A percentile compares a stretch with the other conserved stretches of the same genome.
These are phyloP conservation scores for Cladosporium halotolerans DNA, from an alignment of 2,329 filamentous ascomycete species.

Conservation along the genomic window DNA sequence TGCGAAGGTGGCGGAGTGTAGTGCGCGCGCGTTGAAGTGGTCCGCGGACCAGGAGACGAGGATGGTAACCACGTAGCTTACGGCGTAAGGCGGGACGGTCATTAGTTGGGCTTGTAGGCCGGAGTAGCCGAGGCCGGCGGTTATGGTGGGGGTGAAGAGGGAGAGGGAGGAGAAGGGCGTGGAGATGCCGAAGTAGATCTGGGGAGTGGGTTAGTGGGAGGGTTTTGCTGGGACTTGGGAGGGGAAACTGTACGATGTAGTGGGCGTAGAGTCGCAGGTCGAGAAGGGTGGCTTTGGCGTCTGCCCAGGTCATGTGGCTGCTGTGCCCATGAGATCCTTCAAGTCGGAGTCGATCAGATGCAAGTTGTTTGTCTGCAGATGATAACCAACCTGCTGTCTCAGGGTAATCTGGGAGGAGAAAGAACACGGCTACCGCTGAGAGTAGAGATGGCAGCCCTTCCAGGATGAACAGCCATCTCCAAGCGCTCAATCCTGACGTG, in stretches of 20 bases:
- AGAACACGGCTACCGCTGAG: constrained; percentile 49
- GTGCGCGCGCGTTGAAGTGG: constrained; percentile 51
- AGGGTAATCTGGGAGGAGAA: constrained; percentile 48
- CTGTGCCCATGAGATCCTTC: constrained; percentile 39
- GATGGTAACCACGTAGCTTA: constrained; percentile 43
- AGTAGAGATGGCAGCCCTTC: constrained; percentile 40
- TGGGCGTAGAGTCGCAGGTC: constrained; percentile 50
- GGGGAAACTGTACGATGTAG: constrained; percentile 38
- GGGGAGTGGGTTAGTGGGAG: neutral
- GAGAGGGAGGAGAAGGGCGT: constrained; percentile 24
- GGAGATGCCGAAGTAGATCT: constrained; percentile 47
- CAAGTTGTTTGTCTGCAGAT: constrained; percentile 39
- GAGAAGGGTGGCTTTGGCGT: constrained; percentile 42
- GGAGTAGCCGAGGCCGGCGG: constrained; percentile 57
- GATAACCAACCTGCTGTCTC: constrained; percentile 41
- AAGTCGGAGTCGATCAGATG: constrained; percentile 34
- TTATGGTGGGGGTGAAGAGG: constrained; percentile 41
- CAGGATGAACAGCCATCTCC: constrained; percentile 67
- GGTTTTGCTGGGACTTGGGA: neutral
- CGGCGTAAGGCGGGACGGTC: constrained; percentile 29
- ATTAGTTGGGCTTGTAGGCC: constrained; percentile 41
- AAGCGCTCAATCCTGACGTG: constrained; percentile 52
- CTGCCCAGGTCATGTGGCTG: constrained; percentile 42
- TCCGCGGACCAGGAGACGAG: constrained; percentile 52
- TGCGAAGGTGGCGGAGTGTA: constrained; percentile 46